Conservation (phyloP, 1,284 basidiomycete genomes). For the Ceratobasidium theobromae region DNA sequence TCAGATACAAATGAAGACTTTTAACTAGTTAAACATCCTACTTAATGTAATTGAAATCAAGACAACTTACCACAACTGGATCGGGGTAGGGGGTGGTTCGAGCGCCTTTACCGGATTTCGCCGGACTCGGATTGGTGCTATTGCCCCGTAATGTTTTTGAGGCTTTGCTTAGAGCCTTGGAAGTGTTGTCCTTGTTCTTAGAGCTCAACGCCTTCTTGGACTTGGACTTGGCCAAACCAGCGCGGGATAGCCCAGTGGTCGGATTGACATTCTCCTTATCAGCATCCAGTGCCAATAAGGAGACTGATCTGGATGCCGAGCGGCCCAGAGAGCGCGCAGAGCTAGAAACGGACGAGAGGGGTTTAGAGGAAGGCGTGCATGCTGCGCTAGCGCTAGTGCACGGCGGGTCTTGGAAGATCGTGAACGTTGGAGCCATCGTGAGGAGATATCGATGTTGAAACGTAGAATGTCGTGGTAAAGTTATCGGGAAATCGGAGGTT, state of each 20-base stretch:
- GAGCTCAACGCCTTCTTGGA: constrained; percentile 24
- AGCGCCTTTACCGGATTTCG: constrained; percentile 9
- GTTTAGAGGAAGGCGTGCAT: neutral
- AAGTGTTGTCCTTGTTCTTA: constrained; percentile 34
- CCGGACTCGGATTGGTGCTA: constrained; percentile 8
- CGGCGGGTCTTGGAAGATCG: constrained; percentile 29
- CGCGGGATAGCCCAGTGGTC: constrained; percentile 22
- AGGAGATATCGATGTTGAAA: neutral
- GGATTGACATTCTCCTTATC: constrained; percentile 36
- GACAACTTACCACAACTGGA: neutral
- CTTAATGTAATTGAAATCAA: neutral
- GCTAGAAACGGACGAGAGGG: constrained; percentile 2
- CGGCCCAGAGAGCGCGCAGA: constrained; percentile 16
- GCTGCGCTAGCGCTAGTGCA: neutral
- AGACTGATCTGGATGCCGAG: constrained; percentile 15
- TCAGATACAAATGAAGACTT: constrained; percentile 11
- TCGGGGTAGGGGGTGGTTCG: constrained; percentile 26
- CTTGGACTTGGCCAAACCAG: constrained; percentile 18
- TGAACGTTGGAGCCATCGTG: constrained; percentile 29
- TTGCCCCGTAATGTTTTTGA: constrained; percentile 25
- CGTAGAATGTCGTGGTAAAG: neutral
- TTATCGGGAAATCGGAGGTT: neutral
- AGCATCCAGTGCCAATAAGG: constrained; percentile 20
- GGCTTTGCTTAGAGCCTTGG: constrained; percentile 13
- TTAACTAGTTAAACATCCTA: neutral